These are phyloP conservation scores for Chlorella sp. DNA, from an alignment of 139 green algal species.

Conservation along the genomic window DNA sequence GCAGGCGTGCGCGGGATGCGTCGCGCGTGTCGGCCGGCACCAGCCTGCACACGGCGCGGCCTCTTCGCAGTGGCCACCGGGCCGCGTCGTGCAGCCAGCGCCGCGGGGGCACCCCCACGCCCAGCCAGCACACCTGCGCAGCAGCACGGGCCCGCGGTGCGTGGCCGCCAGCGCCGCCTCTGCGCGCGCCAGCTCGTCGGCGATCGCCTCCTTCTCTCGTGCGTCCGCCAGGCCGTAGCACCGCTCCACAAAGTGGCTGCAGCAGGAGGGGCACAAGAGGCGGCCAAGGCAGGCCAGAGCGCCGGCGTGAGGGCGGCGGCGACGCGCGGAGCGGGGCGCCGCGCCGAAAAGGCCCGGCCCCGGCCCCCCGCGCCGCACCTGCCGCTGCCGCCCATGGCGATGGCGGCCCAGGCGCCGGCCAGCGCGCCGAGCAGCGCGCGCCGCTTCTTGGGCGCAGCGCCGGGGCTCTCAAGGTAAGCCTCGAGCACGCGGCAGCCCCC, in stretches of 20 bases:
- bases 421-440: slow-evolving; percentile 50
- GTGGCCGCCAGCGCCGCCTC: slow-evolving; percentile 30
- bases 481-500: slow-evolving; percentile 69
- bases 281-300: too few species aligned
- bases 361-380: too few species aligned
- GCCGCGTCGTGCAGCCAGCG: too few species aligned
- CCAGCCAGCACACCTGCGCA: slow-evolving; percentile 27
- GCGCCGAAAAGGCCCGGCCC: slow-evolving; percentile 24
- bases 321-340: too few species aligned
- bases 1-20: too few species aligned
- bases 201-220: slow-evolving; percentile 51
- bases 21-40: too few species aligned
- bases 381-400: slow-evolving; percentile 30
- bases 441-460: slow-evolving; percentile 45
- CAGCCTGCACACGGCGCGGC: too few species aligned
- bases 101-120: too few species aligned
- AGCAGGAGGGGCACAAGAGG: too few species aligned
- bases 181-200: slow-evolving; percentile 48
- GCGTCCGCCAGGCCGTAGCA: slow-evolving; percentile 40
- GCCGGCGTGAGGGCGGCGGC: too few species aligned
- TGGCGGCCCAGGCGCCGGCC: slow-evolving; percentile 36
- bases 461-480: slow-evolving; percentile 47
- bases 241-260: slow-evolving; percentile 60
- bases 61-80: too few species aligned
- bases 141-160: slow-evolving; percentile 26